Evolutionary conservation across 345 rosid species (phyloP), one percentile per base, ranked within the genome.

Genomic region (Draba incana): DNA sequence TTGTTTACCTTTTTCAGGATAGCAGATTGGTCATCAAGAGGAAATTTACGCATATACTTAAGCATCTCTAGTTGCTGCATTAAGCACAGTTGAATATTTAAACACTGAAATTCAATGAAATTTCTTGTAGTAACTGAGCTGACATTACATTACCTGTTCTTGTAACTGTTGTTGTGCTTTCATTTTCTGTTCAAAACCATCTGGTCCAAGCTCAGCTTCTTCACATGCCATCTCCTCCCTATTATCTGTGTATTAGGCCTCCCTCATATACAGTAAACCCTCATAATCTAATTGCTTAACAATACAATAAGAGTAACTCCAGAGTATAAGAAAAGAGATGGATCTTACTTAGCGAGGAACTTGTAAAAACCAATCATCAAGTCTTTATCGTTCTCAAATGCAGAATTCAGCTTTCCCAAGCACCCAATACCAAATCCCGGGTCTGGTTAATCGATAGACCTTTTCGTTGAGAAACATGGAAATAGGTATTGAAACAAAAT

Each of bases 1-100:
- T 4, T 0, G 12, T 38, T 38, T 49, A 86, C 90, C 94, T 90
- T 85, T 46, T 82, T 80, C 54, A 90, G 83, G 56, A 90, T 81
- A 54, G 77, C 88, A 61, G 85, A 87, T 68, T 88, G 97, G 30
- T 87, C 87, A 69, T 88, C 88, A 8, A 86, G 67, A 78, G 83
- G 80, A 71, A 76, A 83, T 75, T 75, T 84, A 33, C 88, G 94
- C 92, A 87, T 88, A 71, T 84, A 66, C 53, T 74, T 84, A 8
- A 90, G 84, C 98, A 93, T 88, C 87, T 85, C 92, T 70, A 90
- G 78, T 82, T 92, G 93, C 97, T 88, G 81, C 72, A 79, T 13
- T 54, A 28, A 28, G 41, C 57, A 61, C 51, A 55, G 16, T 53
- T 0, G 13, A 54, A 13, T 14, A 46, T 6, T 28, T 16, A 63